Evolutionary conservation across 495 filamentous ascomycete species (phyloP).

Genomic region (Penicillium arizonense): DNA sequence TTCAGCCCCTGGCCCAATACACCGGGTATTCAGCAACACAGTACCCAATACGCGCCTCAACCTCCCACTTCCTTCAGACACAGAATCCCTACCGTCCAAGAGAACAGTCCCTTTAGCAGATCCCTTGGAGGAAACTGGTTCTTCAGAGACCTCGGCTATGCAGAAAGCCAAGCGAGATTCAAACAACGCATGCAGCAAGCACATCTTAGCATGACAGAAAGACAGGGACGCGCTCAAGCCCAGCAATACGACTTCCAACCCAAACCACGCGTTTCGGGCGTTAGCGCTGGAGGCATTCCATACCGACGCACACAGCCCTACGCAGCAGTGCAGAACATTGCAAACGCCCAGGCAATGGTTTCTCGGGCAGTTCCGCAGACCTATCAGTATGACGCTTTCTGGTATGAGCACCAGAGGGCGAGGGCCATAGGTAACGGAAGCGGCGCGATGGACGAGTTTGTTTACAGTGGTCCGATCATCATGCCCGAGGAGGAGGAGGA

Average conservation of each 20-base stretch:
- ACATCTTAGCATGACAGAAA: neutral
- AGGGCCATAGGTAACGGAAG: no score
- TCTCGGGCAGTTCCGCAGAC: no score
- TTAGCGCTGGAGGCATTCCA: neutral
- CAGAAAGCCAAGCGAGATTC: neutral
- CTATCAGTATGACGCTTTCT: no score
- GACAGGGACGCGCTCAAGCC: neutral
- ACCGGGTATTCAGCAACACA: no score
- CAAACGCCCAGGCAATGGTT: no score
- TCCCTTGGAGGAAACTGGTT: neutral
- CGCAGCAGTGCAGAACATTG: no score
- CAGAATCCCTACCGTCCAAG: neutral
- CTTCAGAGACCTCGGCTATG: neutral
- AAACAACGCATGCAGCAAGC: neutral
- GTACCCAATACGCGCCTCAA: no score
- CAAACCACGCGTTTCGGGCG: neutral
- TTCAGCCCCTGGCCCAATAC: no score
- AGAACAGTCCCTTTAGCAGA: neutral
- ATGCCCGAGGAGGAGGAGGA: neutral
- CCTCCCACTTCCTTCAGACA: no score
- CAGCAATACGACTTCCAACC: neutral
- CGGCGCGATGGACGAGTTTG: neutral
- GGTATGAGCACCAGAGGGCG: no score
- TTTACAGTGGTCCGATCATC: neutral
- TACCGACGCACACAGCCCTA: no score